Percentiles rank a stretch among this genome's conserved stretches.
These are phyloP conservation scores for Cornus suecica DNA, from an alignment of 148 eudicot genomes.

Conservation along the genomic window DNA sequence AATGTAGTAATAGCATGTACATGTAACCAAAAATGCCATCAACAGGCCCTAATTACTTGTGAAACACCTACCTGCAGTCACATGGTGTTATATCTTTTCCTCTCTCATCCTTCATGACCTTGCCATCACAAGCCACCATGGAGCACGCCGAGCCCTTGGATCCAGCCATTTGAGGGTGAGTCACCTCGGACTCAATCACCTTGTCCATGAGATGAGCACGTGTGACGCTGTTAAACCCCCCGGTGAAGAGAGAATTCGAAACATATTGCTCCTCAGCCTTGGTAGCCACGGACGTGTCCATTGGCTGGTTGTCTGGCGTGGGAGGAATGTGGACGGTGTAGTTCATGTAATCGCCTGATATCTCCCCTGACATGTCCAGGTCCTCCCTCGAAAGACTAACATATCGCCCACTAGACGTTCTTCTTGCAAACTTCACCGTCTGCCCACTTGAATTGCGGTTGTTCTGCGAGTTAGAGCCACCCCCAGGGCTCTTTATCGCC, in stretches of 20 bases:
- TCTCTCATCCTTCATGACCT: conserved; percentile 67
- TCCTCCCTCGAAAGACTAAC: conserved; percentile 76
- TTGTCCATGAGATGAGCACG: conserved; percentile 90
- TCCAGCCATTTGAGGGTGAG: conserved; percentile 56
- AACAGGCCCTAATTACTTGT: too few relatives aligned
- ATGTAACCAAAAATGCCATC: too few relatives aligned
- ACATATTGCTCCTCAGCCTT: conserved; percentile 90
- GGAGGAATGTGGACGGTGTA: conserved; percentile 83
- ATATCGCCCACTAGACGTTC: conserved; percentile 75
- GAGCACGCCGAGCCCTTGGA: conserved; percentile 56
- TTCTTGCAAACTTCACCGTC: conserved; percentile 57
- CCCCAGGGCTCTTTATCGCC: background rate
- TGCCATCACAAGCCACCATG: conserved; percentile 81
- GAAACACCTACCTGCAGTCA: conserved; percentile 55
- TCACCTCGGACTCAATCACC: conserved; percentile 60
- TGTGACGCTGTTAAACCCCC: conserved; percentile 83
- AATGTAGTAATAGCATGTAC: too few relatives aligned
- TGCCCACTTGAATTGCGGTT: conserved; percentile 30
- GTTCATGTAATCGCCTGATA: conserved; percentile 55
- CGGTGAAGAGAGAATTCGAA: conserved; percentile 72
- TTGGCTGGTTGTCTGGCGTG: conserved; percentile 78
- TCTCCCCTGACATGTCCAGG: conserved; percentile 58
- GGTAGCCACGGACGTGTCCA: conserved; percentile 64
- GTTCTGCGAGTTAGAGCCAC: background rate
- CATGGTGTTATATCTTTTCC: conserved; percentile 71